phyloP scores from a whole-genome alignment of 352 stramenopile genomes.

The Pythium utonaiense region DNA sequence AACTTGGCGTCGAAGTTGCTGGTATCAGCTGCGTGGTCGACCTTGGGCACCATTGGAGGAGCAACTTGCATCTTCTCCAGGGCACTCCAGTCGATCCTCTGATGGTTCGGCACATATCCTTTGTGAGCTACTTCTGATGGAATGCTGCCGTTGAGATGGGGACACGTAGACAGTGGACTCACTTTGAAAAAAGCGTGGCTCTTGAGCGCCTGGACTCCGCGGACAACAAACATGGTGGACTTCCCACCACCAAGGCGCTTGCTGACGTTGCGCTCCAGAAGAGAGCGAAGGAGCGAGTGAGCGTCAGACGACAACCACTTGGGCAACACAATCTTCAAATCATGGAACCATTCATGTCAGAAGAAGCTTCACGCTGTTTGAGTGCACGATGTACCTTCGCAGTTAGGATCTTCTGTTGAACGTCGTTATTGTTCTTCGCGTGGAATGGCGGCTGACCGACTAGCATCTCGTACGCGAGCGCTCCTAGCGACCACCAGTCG shows the following conservation, averaged over 20 bases:
- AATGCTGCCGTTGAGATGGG: neutral
- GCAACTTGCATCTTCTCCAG: constrained; percentile 87
- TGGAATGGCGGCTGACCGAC: constrained; percentile 68
- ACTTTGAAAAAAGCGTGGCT: constrained; percentile 93
- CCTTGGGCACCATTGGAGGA: constrained; percentile 86
- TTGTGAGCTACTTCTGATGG: too few relatives aligned
- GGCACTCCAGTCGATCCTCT: constrained; percentile 90
- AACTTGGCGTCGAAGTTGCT: constrained; percentile 95
- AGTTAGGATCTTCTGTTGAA: constrained; percentile 77
- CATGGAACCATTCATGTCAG: too few relatives aligned
- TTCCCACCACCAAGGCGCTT: constrained; percentile 92
- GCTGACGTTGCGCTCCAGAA: constrained; percentile 95
- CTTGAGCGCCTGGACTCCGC: constrained; percentile 95
- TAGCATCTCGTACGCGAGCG: constrained; percentile 78
- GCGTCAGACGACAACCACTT: constrained; percentile 82
- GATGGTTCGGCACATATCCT: neutral
- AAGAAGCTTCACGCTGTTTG: too few relatives aligned
- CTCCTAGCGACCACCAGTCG: constrained; percentile 85
- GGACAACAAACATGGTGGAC: constrained; percentile 97
- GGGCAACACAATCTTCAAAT: constrained; percentile 61
- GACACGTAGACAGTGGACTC: neutral
- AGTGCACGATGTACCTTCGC: constrained; percentile 25
- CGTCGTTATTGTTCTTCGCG: constrained; percentile 60
- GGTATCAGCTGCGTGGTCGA: constrained; percentile 89
- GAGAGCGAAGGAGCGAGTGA: constrained; percentile 93